Conservation (phyloP, 2,329 filamentous ascomycete species). For the Epicoccum sorghinum region DNA sequence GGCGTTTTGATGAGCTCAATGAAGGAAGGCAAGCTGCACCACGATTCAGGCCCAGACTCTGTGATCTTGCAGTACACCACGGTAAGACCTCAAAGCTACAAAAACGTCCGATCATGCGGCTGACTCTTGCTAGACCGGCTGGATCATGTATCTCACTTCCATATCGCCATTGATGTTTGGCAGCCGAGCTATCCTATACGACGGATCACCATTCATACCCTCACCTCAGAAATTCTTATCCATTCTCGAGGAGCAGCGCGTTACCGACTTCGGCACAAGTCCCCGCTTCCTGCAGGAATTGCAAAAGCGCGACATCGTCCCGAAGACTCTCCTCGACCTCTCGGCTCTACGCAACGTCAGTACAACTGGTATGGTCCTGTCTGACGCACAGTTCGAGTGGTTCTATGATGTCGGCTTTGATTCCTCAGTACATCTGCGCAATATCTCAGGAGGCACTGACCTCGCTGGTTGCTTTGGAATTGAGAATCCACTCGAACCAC, state of each 20-base stretch:
- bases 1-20: constrained; percentile 63
- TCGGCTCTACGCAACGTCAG: constrained; percentile 66
- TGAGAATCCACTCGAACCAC: constrained; percentile 72
- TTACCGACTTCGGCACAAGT: constrained; percentile 76
- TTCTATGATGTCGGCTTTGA: constrained; percentile 77
- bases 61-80: constrained; percentile 65
- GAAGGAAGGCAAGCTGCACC: constrained; percentile 67
- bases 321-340: constrained; percentile 68
- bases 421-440: constrained; percentile 67
- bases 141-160: constrained; percentile 84
- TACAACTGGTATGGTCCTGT: constrained; percentile 82
- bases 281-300: constrained; percentile 79
- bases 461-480: constrained; percentile 69
- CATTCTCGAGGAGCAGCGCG: constrained; percentile 66
- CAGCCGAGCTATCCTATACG: constrained; percentile 72
- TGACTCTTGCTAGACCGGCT: constrained; percentile 49
- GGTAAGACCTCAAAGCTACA: constrained; percentile 29
- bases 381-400: constrained; percentile 80
- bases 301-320: constrained; percentile 66
- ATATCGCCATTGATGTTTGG: constrained; percentile 67
- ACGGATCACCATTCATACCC: constrained; percentile 80
- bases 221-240: constrained; percentile 68
- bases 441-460: constrained; percentile 80
- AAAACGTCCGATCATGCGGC: background rate
- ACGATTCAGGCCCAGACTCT: constrained; percentile 52